These are phyloP conservation scores for Paxillus involutus DNA, from an alignment of 768 basidiomycete genomes.

Conservation along the genomic window DNA sequence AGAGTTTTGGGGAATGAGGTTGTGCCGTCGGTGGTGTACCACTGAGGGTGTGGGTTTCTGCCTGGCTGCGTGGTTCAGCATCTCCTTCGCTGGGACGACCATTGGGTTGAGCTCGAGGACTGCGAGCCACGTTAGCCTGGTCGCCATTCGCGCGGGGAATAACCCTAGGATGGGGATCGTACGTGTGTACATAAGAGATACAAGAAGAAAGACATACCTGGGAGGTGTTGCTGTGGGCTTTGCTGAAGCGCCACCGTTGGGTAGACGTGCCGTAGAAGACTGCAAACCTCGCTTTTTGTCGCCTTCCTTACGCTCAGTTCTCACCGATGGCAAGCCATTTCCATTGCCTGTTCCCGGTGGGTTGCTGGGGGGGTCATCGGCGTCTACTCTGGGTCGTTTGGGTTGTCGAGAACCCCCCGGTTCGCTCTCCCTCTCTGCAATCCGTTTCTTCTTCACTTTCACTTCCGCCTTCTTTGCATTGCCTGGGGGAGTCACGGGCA, in stretches of 20 bases:
- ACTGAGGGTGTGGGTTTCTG: neutral
- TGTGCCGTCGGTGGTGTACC: neutral
- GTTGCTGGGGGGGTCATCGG: neutral
- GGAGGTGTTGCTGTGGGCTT: neutral
- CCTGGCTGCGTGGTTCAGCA: too few species aligned
- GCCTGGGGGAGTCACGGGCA: neutral
- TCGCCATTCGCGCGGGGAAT: neutral
- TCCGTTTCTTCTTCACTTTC: neutral
- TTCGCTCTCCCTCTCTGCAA: neutral
- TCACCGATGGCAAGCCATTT: neutral
- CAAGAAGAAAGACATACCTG: neutral
- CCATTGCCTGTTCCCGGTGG: neutral
- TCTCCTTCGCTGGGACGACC: too few species aligned
- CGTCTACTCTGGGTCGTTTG: conserved; percentile 1
- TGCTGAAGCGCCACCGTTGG: neutral
- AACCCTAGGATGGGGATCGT: neutral
- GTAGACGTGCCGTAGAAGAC: neutral
- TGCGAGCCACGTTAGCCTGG: too few species aligned
- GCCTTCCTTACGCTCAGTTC: neutral
- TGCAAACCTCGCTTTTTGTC: too few species aligned
- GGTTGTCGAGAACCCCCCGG: neutral
- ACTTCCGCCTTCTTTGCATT: neutral
- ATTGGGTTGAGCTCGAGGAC: too few species aligned
- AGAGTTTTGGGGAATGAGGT: neutral
- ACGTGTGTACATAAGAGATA: neutral